phyloP scores from a whole-genome alignment of 371 early-diverging fungal genomes.

The Entomophthora muscae region DNA sequence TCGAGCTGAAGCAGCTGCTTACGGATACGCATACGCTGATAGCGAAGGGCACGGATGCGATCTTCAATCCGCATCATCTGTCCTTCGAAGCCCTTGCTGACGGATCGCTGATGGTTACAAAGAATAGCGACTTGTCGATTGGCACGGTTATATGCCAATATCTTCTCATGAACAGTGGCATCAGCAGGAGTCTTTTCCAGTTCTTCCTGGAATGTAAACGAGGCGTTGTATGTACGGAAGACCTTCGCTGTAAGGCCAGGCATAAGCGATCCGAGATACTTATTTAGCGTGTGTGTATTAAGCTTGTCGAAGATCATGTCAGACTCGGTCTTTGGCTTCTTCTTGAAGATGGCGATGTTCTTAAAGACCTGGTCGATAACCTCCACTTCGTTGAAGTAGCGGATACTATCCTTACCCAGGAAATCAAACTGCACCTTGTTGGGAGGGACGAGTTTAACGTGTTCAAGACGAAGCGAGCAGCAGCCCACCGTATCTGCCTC shows the following conservation, averaged over 20 bases:
- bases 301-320: slow-evolving; percentile 81
- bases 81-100: slow-evolving; percentile 56
- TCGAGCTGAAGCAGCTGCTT: slow-evolving; percentile 45
- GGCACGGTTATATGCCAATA: slow-evolving; percentile 86
- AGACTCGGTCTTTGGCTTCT: slow-evolving; percentile 42
- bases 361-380: slow-evolving; percentile 81
- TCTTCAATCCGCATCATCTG: slow-evolving; percentile 66
- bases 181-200: slow-evolving; percentile 42
- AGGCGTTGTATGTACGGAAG: slow-evolving; percentile 97
- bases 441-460: slow-evolving; percentile 58
- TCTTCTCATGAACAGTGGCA: slow-evolving; percentile 62
- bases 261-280: slow-evolving; percentile 69
- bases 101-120: slow-evolving; percentile 91
- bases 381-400: slow-evolving; percentile 70
- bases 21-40: slow-evolving; percentile 53
- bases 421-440: slow-evolving; percentile 82
- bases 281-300: slow-evolving; percentile 61
- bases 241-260: slow-evolving; percentile 92
- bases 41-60: slow-evolving; percentile 61
- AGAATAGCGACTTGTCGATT: slow-evolving; percentile 91
- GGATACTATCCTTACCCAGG: slow-evolving; percentile 93
- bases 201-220: slow-evolving; percentile 81
- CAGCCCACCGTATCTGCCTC: slow-evolving; percentile 98
- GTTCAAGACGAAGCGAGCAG: slow-evolving; percentile 88
- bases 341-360: slow-evolving; percentile 77